A percentile compares a stretch with the other conserved stretches of the same genome.
Evolutionary conservation across 768 basidiomycete species (phyloP).

Genomic region (Pleurotus salmoneostramineus): DNA sequence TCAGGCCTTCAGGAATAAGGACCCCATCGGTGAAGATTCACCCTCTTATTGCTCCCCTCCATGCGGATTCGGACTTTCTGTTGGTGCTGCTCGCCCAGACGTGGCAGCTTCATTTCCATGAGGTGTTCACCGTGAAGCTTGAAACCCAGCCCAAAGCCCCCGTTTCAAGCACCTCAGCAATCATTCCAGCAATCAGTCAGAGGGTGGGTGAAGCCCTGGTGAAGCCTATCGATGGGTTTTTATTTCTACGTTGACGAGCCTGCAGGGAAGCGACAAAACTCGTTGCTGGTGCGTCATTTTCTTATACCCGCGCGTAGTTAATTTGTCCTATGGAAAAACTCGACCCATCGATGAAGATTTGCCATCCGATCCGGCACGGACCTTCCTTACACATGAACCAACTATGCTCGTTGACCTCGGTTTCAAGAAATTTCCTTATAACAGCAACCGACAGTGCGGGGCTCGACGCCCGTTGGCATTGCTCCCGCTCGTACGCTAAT

Average conservation of each 20-base stretch:
- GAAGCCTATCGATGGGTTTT: not conserved
- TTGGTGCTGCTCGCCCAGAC: not conserved
- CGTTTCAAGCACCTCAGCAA: not conserved
- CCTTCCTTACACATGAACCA: conserved; percentile 1
- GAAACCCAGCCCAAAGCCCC: conserved; percentile 4
- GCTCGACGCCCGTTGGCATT: not conserved
- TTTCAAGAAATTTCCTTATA: not conserved
- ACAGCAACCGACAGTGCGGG: no score
- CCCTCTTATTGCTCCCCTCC: not conserved
- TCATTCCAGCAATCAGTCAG: not conserved
- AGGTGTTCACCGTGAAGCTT: not conserved
- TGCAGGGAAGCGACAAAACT: not conserved
- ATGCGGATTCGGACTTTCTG: conserved; percentile 7
- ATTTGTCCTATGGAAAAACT: not conserved
- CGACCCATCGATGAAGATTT: not conserved
- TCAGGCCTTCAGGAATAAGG: not conserved
- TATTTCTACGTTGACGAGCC: not conserved
- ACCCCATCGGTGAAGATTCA: no score
- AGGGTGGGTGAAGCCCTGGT: not conserved
- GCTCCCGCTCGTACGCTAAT: not conserved
- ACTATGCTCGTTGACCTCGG: not conserved
- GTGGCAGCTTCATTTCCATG: not conserved
- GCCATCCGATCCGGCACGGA: conserved; percentile 3
- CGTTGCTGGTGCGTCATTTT: not conserved
- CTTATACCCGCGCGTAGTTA: conserved; percentile 2